A percentile compares a stretch with the other conserved stretches of the same genome.
These are phyloP conservation scores for cucumber (Cucumis sativus) DNA, from an alignment of 306 rosid species.

Conservation along the genomic window Cucumber_9930_V3 NC_026657.2:11823501-11824000, in stretches of 20 bases:
- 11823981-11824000: not conserved
- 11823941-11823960: slow-evolving; percentile 76
- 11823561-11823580: not conserved
- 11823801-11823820: slow-evolving; percentile 26
- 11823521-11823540: not conserved
- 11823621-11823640: not conserved
- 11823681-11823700: not conserved
- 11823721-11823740: not conserved
- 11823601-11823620: not conserved
- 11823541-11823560: not conserved
- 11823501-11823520: slow-evolving; percentile 38
- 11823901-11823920: slow-evolving; percentile 97
- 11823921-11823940: slow-evolving; percentile 93
- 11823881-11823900: slow-evolving; percentile 87
- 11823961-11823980: slow-evolving; percentile 42
- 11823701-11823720: not conserved
- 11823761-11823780: not conserved
- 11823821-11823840: slow-evolving; percentile 99
- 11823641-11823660: not conserved
- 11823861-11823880: slow-evolving; percentile 97
- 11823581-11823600: not conserved
- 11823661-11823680: not conserved
- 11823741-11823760: not conserved
- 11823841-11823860: slow-evolving; percentile 97
- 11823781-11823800: not conserved